Conservation (phyloP, 1,139 yeast genomes). For the Lodderomyces margitis region DNA sequence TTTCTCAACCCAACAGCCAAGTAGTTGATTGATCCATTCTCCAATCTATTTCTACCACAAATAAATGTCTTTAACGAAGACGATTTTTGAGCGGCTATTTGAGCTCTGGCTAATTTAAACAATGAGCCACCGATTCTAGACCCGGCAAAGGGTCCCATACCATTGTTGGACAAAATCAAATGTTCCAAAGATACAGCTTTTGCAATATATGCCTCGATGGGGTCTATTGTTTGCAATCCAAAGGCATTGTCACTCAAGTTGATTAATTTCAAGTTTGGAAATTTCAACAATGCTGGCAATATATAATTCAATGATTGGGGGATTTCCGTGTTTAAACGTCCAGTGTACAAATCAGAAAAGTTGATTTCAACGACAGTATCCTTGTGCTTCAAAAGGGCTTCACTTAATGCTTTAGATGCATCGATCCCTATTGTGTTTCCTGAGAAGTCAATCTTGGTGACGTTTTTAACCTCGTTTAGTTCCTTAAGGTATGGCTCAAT, state of each 20-base stretch:
- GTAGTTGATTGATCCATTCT: slow-evolving; percentile 85
- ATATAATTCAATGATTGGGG: slow-evolving; percentile 76
- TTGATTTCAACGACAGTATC: slow-evolving; percentile 63
- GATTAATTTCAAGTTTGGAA: slow-evolving; percentile 66
- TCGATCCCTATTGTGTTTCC: slow-evolving; percentile 95
- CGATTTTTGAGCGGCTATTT: slow-evolving; percentile 39
- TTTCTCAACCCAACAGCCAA: slow-evolving; percentile 74
- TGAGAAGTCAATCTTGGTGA: slow-evolving; percentile 71
- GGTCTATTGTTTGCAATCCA: slow-evolving; percentile 92
- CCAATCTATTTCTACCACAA: slow-evolving; percentile 95
- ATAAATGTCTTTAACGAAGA: slow-evolving; percentile 72
- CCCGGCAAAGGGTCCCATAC: slow-evolving; percentile 98
- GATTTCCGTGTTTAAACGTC: slow-evolving; percentile 90
- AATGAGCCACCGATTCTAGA: slow-evolving; percentile 87
- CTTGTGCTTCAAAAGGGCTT: slow-evolving; percentile 50
- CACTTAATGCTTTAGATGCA: slow-evolving; percentile 73
- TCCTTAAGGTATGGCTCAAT: slow-evolving; percentile 63
- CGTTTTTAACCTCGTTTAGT: slow-evolving; percentile 33
- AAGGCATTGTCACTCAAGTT: slow-evolving; percentile 94
- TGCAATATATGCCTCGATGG: slow-evolving; percentile 73
- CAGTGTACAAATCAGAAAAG: slow-evolving; percentile 91
- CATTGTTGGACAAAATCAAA: slow-evolving; percentile 86
- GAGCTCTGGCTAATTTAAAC: slow-evolving; percentile 66
- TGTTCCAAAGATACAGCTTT: slow-evolving; percentile 80
- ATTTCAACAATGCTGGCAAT: slow-evolving; percentile 68